These are phyloP conservation scores for Trichaptum fuscoviolaceum DNA, from an alignment of 768 basidiomycete genomes.

Conservation along the genomic window DNA sequence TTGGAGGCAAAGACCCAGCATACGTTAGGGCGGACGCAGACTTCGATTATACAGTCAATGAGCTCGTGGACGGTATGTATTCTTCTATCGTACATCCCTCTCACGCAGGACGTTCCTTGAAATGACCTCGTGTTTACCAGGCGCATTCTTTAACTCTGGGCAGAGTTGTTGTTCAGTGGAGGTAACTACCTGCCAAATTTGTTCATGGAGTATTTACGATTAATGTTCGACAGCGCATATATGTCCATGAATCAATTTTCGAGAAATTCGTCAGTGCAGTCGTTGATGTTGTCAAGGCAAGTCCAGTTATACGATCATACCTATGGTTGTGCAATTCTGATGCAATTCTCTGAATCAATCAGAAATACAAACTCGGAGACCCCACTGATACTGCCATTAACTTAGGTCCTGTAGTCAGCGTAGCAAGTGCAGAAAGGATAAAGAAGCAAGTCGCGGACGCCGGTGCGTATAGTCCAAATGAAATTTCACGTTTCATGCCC, in stretches of 20 bases:
- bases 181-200: conserved; percentile 30
- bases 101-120: conserved; percentile 3
- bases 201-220: not conserved
- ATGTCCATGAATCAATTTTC: conserved; percentile 83
- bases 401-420: conserved; percentile 89
- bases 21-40: conserved; percentile 89
- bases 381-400: conserved; percentile 70
- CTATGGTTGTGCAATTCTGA: not conserved
- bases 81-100: not conserved
- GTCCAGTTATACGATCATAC: conserved; percentile 7
- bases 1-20: conserved; percentile 97
- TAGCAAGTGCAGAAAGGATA: conserved; percentile 81
- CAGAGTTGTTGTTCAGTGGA: conserved; percentile 96
- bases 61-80: conserved; percentile 81
- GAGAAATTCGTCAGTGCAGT: conserved; percentile 74
- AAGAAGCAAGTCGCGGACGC: conserved; percentile 85
- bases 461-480: conserved; percentile 34
- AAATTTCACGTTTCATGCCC: not conserved
- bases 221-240: conserved; percentile 60
- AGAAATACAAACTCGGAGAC: conserved; percentile 85
- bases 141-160: conserved; percentile 94
- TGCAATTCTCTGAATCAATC: not conserved
- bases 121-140: conserved; percentile 29
- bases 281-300: conserved; percentile 68
- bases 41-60: conserved; percentile 71